Evolutionary conservation across 805 yeast genomes (phyloP).

Genomic region (Yamadazyma insecticola): DNA sequence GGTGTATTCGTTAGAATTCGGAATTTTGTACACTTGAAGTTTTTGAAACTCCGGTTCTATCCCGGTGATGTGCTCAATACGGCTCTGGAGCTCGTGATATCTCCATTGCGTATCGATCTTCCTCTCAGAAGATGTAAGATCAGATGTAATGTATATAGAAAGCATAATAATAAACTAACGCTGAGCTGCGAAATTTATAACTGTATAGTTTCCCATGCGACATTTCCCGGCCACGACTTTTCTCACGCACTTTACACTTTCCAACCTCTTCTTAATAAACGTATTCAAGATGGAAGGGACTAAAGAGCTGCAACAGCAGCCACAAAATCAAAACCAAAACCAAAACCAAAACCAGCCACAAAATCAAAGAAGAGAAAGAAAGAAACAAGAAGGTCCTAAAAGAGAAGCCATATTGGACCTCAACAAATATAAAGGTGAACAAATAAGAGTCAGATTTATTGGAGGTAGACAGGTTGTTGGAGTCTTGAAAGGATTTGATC

Average conservation of each 20-base stretch:
- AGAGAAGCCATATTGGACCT: slow-evolving; percentile 86
- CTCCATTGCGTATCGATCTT: slow-evolving; percentile 62
- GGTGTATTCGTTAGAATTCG: slow-evolving; percentile 31
- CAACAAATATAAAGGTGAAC: slow-evolving; percentile 67
- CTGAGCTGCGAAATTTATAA: no score
- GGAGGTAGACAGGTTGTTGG: slow-evolving; percentile 89
- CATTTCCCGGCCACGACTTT: no score
- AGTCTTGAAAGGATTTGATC: slow-evolving; percentile 76
- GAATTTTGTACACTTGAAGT: slow-evolving; percentile 40
- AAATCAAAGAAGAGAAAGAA: slow-evolving; percentile 13
- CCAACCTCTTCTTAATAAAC: no score
- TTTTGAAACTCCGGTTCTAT: slow-evolving; percentile 56
- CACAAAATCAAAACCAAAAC: background rate
- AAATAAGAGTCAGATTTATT: slow-evolving; percentile 70
- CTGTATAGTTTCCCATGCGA: no score
- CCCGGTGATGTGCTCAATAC: slow-evolving; percentile 71
- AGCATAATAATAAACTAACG: slow-evolving; percentile 45
- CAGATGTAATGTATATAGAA: slow-evolving; percentile 56
- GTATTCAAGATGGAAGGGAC: no score
- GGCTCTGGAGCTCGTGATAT: slow-evolving; percentile 44
- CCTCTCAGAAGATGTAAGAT: slow-evolving; percentile 65
- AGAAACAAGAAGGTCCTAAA: slow-evolving; percentile 64
- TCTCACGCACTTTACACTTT: no score
- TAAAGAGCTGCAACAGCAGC: background rate
- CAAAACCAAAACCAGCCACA: no score